phyloP scores from a whole-genome alignment of 2,329 filamentous ascomycete genomes.

The Phialophora expanda region DNA sequence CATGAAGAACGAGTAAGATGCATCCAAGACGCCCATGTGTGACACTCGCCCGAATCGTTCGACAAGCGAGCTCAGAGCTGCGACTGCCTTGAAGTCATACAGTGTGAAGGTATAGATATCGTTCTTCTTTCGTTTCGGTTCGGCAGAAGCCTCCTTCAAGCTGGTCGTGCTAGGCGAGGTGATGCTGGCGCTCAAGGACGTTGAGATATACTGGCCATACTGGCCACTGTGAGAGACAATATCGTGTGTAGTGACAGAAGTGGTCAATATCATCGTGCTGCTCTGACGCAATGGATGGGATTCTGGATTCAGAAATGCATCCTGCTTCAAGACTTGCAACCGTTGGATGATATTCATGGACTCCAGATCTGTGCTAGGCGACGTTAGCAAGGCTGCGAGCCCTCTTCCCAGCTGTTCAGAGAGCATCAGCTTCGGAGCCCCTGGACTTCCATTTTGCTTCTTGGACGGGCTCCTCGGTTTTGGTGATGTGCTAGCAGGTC shows the following conservation, averaged over 20 bases:
- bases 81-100: constrained; percentile 44
- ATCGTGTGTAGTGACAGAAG: constrained; percentile 10
- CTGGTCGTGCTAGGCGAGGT: constrained; percentile 1
- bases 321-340: constrained; percentile 5
- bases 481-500: not conserved
- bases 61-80: constrained; percentile 43
- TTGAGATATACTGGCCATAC: constrained; percentile 5
- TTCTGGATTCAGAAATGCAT: not conserved
- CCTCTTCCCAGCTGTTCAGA: constrained; percentile 13
- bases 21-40: constrained; percentile 53
- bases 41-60: constrained; percentile 47
- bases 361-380: constrained; percentile 3
- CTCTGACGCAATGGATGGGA: not conserved
- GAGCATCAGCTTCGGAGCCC: constrained; percentile 1
- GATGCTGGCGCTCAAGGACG: constrained; percentile 16
- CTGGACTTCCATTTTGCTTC: not conserved
- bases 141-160: not conserved
- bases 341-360: constrained; percentile 23
- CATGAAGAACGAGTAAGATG: constrained; percentile 50
- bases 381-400: constrained; percentile 10
- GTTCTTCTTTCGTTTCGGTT: constrained; percentile 19
- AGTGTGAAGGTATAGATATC: constrained; percentile 41
- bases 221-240: not conserved
- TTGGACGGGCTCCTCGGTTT: not conserved
- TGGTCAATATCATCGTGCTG: constrained; percentile 13